Evolutionary conservation across 108 stramenopile genomes (phyloP), one percentile per base, ranked within the genome.

Genomic region (Pseudonitzschia multiseries): DNA sequence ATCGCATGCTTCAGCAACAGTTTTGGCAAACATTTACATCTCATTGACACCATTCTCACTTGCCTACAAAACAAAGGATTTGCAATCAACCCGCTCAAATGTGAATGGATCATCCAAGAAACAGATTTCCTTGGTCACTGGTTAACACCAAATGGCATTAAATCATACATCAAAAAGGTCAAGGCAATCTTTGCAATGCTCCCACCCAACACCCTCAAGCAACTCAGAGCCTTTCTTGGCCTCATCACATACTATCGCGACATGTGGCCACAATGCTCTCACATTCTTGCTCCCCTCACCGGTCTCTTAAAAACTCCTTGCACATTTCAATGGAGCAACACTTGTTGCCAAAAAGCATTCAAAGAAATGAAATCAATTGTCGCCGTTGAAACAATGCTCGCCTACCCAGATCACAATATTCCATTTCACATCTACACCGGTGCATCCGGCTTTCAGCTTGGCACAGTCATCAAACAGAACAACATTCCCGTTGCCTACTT

Each of bases 201-300:
- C 10, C 54, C 63, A 41, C 83, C 79, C 0, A 74, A 43, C 24
- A 69, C 57, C 4, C 59, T 66, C 4, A 64, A 67, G 67, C 77
- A 81, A 57, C 31, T 84, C 2, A 6, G 65, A 14, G 57, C 50
- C 4, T 83, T 86, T 28, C 41, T 81, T 18, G 85, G 79, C 0
- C 70, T 75, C 60, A 57, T 83, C 10, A 83, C 83, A 10, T 85
- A 83, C 50, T 84, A 87, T 71, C 73, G 70, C 29, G 86, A 84
- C 59, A 73, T 86, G 65, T 86, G 79, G 80, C 40, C 42, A 29
- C 46, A 14, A 8, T 44, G 83, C 20, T 71, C 69, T 0, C 70
- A 87, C 24, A 27, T 83, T 14, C 65, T 85, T 24, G 84, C 84
- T 1, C 82, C 87, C 27, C 76, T 87, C 40, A 48, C 46, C 14